Base-by-base conservation (phyloP, 1,284 basidiomycete species). In the Ceratorhiza oryzae-sativae region DNA sequence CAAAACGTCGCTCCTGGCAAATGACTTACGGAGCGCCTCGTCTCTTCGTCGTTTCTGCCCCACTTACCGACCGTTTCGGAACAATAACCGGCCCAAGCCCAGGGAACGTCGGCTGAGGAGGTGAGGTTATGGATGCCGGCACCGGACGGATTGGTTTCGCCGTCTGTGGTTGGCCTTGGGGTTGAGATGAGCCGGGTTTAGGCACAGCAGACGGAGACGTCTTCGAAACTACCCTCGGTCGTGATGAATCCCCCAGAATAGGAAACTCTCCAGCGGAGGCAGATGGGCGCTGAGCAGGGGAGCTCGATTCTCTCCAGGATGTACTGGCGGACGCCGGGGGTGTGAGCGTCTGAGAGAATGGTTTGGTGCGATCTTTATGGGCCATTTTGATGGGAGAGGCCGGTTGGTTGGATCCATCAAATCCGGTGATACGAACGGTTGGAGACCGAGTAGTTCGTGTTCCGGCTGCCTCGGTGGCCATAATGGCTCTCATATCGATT, bases 401-500 rank as follows among this genome's bases (percentile, higher is more conserved):
- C 9, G 62, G 56, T n/a, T 56, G 58, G 18, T 36, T 41, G 3
- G 51, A 12, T 41, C 58, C 42, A 20, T 72, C 49, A 53, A 73
- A 71, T 20, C 73, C 72, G 20, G 75, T 39, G 8, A 74, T 71
- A 20, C 75, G 70, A 53, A 74, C 76, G 73, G 72, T 72, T 75
- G 75, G 49, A 30, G 65, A 62, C 6, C 65, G 62, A 10, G 62
- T 42, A 8, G 58, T 12, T 8, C 41, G 34, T 56, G 58, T 39
- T 9, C 49, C 45, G 30, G 72, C 81, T 49, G 87, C 86, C 0
- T 88, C 87, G 78, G 94, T 92, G 0, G 91, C 93, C 87, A 97
- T 94, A 74, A 98, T 89, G 23, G 87, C 83, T 76, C 92, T 90
- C 84, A 97, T 88, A 77, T 97, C 93, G 8, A 89, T 86, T 45